Conservation (phyloP, 2,329 filamentous ascomycete genomes). For the Aspergillus pseudotamarii region DNA sequence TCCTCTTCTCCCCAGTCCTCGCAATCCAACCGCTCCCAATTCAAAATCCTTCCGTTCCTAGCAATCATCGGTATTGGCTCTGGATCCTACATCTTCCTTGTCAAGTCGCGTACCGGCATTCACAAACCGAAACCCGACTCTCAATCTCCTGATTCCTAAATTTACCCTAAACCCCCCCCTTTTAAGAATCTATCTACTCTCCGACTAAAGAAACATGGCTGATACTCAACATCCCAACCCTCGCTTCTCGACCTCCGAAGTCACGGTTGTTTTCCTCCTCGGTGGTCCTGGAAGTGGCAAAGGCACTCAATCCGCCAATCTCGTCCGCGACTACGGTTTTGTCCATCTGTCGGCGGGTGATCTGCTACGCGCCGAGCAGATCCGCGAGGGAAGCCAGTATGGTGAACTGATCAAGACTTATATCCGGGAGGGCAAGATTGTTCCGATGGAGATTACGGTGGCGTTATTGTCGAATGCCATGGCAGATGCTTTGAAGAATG, state of each 20-base stretch:
- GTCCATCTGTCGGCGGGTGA: slow-evolving; percentile 92
- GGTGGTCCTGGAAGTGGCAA: slow-evolving; percentile 95
- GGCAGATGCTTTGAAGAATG: slow-evolving; percentile 65
- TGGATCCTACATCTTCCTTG: slow-evolving; percentile 55
- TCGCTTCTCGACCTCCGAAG: slow-evolving; percentile 74
- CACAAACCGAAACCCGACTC: slow-evolving; percentile 56
- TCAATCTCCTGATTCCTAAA: slow-evolving; percentile 26
- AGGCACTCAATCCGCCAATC: slow-evolving; percentile 88
- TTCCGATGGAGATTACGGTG: slow-evolving; percentile 98
- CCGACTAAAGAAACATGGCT: slow-evolving; percentile 22
- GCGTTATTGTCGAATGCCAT: slow-evolving; percentile 93
- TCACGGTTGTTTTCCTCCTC: slow-evolving; percentile 95
- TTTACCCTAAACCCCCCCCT: not conserved
- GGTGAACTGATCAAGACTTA: slow-evolving; percentile 89
- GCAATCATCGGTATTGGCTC: slow-evolving; percentile 51
- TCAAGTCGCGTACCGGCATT: slow-evolving; percentile 50
- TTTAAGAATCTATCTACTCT: not conserved
- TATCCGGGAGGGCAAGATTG: slow-evolving; percentile 93
- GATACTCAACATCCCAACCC: slow-evolving; percentile 57
- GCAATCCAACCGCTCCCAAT: slow-evolving; percentile 37
- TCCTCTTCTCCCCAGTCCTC: slow-evolving; percentile 18
- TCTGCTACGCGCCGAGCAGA: slow-evolving; percentile 88
- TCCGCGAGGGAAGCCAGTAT: slow-evolving; percentile 82
- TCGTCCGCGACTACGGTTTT: slow-evolving; percentile 88
- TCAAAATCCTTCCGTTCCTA: slow-evolving; percentile 47